Percentiles rank a stretch among this genome's conserved stretches.
Evolutionary conservation across 73 alveolate genomes (phyloP).

Genomic region (Paramecium sonneborni): DNA sequence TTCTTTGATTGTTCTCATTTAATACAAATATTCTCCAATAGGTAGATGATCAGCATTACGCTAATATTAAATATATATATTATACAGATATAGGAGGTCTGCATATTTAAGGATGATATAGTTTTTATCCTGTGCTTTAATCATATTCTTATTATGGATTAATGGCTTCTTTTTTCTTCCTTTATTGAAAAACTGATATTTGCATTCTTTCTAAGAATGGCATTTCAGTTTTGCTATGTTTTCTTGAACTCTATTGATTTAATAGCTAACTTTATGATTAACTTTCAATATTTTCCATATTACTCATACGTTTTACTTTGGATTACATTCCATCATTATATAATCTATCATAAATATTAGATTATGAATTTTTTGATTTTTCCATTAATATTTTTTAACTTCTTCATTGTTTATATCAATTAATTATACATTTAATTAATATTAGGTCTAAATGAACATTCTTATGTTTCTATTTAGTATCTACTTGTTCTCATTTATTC

Average conservation of each 20-base stretch:
- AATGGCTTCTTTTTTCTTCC: background rate
- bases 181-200: background rate
- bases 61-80: background rate
- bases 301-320: background rate
- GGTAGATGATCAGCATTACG: constrained; percentile 44
- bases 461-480: background rate
- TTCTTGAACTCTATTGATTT: background rate
- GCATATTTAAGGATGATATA: constrained; percentile 5
- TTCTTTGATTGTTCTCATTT: constrained; percentile 17
- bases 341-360: constrained; percentile 6
- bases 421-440: background rate
- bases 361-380: background rate
- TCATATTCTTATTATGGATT: background rate
- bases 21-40: constrained; percentile 39
- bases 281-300: background rate
- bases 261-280: background rate
- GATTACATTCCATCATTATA: constrained; percentile 37
- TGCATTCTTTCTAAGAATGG: constrained; percentile 56
- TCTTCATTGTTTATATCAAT: background rate
- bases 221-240: background rate
- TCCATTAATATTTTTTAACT: background rate
- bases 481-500: constrained; percentile 6
- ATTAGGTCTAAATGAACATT: constrained; percentile 32
- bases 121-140: background rate
- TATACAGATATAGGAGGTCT: constrained; percentile 16